Base-by-base conservation (phyloP, 371 early-diverging fungal species). In the Dinochytrium kinnereticum region DNA sequence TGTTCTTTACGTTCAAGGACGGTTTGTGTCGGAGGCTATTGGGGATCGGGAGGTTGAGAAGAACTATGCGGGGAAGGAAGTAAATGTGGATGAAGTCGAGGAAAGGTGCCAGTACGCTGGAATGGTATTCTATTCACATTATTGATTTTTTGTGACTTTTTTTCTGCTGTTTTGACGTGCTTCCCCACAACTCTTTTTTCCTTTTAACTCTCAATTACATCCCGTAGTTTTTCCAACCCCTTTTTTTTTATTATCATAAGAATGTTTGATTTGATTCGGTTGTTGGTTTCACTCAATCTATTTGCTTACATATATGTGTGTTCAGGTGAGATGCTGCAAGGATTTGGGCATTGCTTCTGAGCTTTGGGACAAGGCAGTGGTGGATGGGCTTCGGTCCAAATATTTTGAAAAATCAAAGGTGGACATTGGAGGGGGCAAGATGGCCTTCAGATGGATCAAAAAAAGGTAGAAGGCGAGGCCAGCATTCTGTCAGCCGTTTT, bases 1-100 rank as follows among this genome's bases (percentile, higher is more conserved):
- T 24, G 24, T 37, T 34, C 37, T 61, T 15, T 15, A 13, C 15
- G 61, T 61, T 5, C 61, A 61, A 5, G 61, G 36, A 33, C 30
- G 61, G 19, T 61, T 61, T 61, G 37, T 61, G 36, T 61, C 61
- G 24, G 61, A 61, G 26, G 30, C 61, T 10, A 37, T 61, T 7
- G 61, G 61, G 37, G 61, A 61, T 61, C 36, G 37, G n/a, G 61
- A 61, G 61, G 3, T 37, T 7, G 28, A 30, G 37, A 61, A 24
- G 36, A 17, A 55, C 7, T 30, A 10, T 55, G 21, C 7, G 61
- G 57, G 24, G 21, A 21, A 44, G 10, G 49, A 44, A 13, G n/a
- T 26, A 5, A 34, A 13, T 24, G 5, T 24, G 10, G 61, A 61
- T 10, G 17, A 21, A 13, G 19, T 61, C 19, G 61, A 61, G 10